Evolutionary conservation across 1,284 basidiomycete species (phyloP), one percentile per base, ranked within the genome.

Genomic region (Inonotus obliquus): DNA sequence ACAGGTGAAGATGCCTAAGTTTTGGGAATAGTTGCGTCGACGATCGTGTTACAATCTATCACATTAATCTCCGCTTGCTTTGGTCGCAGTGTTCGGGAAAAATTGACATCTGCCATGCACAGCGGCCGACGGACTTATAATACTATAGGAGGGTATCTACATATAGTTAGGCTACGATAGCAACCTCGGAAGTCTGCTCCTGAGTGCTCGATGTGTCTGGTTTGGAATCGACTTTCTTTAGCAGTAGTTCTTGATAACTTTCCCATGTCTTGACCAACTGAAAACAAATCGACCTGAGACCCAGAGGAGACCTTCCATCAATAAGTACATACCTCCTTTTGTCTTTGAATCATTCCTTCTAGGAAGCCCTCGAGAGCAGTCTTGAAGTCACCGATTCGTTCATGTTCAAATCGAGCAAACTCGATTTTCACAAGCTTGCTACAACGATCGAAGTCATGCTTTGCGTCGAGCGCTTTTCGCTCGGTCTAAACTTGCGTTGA

Each of bases 321-420:
- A 66, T 25, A 70, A 54, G 69, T 70, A 53, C 38, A 23, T 19
- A 91, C 88, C 79, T 94, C 86, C 72, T 88, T 89, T 75, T 96
- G 94, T 54, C 89, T 77, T 27, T 79, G 72, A 54, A 94, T 88
- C 87, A 95, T 90, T 10, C 90, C 90, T 55, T 90, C 87, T 62
- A 96, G 74, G 74, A 92, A 94, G 1, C 79, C 79, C 68, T 90
- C 89, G 61, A 96, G 73, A 1, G 86, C 81, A 37, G 80, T 77
- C 71, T 92, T 94, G 72, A 96, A 93, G 70, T 96, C 94, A 52
- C 92, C 87, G 32, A 98, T 85, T 49, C 95, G 85, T 74, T 98
- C 96, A 69, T 87, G 83, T 75, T 99, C 96, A 71, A 99, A 98
- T 37, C 95, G 79, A n/a, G 86, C 87, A 69, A 97, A 87, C 76